Evolutionary conservation across 176 grass and related monocot genomes (phyloP), one percentile per base, ranked within the genome.

Genomic region (Phyllostachys edulis): DNA sequence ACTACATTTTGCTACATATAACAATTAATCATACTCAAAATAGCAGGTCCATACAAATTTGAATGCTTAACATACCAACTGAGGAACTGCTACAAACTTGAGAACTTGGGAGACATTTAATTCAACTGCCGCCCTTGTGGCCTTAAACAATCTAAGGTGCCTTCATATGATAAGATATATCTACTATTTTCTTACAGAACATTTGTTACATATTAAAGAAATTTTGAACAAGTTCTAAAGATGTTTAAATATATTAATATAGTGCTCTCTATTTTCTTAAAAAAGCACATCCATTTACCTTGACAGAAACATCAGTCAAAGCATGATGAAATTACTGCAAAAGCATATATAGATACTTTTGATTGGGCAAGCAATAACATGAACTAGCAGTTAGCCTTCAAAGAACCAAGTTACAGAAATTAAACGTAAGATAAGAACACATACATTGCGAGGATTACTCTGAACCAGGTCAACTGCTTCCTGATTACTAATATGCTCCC

Each of bases 401-500:
- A 83, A 74, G 14, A 67, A 86, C 51, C 4, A 63, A 90, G 60
- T 79, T 73, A 80, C 15, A 81, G 5, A 65, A 74, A 63, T 20
- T 55, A 76, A 85, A 76, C 34, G 63, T 75, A 87, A 80, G 80
- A 91, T 71, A 83, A 75, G 63, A 92, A 71, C 23, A 90, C 94
- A 57, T 92, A 94, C 95, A 88, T 86, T 97, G 39, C 75, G 81
- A 76, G 86, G 75, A 85, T 75, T 85, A 79, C 88, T 89, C 76
- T 92, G 90, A 75, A 97, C 92, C 73, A 93, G 79, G 32, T 94
- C 63, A 67, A 97, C 95, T 34, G 92, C 95, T 82, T 97, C 89
- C 78, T 97, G 88, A 86, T 97, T 94, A 69, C 59, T 94, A 79
- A 97, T 74, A 71, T 97, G 95, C 84, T 97, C 95, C 95, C 95